Conservation (phyloP, 345 rosid species). For the Hibiscus tridactylites region DNA sequence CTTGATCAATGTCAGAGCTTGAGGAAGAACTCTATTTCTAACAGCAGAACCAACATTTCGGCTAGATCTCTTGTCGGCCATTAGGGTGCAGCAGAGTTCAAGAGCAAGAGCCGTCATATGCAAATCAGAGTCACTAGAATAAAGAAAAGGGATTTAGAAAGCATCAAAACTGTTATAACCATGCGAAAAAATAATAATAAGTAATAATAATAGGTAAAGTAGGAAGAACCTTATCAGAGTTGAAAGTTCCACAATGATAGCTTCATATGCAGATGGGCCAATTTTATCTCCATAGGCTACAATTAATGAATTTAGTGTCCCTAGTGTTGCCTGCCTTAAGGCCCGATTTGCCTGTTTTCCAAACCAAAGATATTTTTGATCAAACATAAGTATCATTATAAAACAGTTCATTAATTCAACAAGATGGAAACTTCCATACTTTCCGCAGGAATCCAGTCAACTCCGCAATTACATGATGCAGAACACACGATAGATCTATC, state of each 20-base stretch:
- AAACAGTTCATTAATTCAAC: conserved; percentile 8
- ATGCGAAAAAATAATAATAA: background rate
- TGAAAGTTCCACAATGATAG: conserved; percentile 84
- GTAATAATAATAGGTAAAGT: background rate
- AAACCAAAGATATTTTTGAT: conserved; percentile 15
- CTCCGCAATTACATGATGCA: conserved; percentile 81
- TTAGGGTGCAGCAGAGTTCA: conserved; percentile 96
- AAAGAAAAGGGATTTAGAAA: conserved; percentile 14
- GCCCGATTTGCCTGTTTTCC: conserved; percentile 80
- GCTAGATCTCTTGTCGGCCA: conserved; percentile 85
- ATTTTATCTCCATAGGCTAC: conserved; percentile 86
- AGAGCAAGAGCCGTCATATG: conserved; percentile 99
- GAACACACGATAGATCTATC: conserved; percentile 79
- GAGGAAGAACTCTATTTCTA: conserved; percentile 92
- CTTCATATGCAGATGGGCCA: conserved; percentile 78
- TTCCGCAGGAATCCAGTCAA: conserved; percentile 89
- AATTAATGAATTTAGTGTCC: conserved; percentile 79
- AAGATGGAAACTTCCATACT: conserved; percentile 32
- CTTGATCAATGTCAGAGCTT: conserved; percentile 75
- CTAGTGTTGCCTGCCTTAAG: conserved; percentile 86
- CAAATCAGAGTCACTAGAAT: conserved; percentile 83
- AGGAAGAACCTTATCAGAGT: conserved; percentile 65
- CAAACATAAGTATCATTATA: background rate
- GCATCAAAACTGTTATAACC: background rate
- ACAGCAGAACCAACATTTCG: conserved; percentile 72